Conservation (phyloP, 352 stramenopile genomes). For the Globisporangium acanthophoron region DNA sequence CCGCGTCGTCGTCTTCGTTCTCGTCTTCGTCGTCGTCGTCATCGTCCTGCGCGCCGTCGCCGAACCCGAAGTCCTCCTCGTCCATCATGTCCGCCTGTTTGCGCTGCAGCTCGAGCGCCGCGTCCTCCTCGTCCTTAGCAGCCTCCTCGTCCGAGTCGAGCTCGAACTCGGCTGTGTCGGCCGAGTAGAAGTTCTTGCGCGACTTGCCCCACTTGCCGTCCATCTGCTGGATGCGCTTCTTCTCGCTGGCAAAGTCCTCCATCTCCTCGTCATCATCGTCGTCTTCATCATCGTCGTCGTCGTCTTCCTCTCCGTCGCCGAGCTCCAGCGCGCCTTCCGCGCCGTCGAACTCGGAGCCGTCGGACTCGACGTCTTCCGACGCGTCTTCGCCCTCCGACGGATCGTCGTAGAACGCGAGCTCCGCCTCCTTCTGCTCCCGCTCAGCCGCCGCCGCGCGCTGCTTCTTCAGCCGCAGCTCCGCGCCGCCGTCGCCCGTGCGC, state of each 20-base stretch:
- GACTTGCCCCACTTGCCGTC: constrained; percentile 81
- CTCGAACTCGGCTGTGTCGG: constrained; percentile 79
- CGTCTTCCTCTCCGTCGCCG: constrained; percentile 26
- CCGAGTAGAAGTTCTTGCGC: constrained; percentile 86
- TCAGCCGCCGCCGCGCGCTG: constrained; percentile 55
- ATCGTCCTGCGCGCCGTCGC: constrained; percentile 10
- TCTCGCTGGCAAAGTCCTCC: constrained; percentile 58
- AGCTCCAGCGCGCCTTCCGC: constrained; percentile 73
- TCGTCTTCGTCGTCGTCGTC: constrained; percentile 36
- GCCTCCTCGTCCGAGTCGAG: constrained; percentile 74
- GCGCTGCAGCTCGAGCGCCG: constrained; percentile 74
- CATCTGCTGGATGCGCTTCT: constrained; percentile 71
- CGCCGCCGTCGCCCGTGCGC: constrained; percentile 73
- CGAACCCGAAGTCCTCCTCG: constrained; percentile 83
- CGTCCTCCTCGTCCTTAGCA: constrained; percentile 80
- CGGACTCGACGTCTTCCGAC: constrained; percentile 47
- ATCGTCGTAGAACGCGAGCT: constrained; percentile 85
- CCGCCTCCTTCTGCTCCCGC: constrained; percentile 48
- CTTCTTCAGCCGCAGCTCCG: constrained; percentile 63
- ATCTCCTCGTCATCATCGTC: constrained; percentile 45
- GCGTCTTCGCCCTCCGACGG: constrained; percentile 71
- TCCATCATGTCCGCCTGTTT: constrained; percentile 85
- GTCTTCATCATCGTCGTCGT: constrained; percentile 33
- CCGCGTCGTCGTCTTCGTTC: constrained; percentile 21
- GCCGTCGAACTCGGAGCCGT: constrained; percentile 49